phyloP scores from a whole-genome alignment of 2,329 filamentous ascomycete genomes.

The Septoria petroselini region DNA sequence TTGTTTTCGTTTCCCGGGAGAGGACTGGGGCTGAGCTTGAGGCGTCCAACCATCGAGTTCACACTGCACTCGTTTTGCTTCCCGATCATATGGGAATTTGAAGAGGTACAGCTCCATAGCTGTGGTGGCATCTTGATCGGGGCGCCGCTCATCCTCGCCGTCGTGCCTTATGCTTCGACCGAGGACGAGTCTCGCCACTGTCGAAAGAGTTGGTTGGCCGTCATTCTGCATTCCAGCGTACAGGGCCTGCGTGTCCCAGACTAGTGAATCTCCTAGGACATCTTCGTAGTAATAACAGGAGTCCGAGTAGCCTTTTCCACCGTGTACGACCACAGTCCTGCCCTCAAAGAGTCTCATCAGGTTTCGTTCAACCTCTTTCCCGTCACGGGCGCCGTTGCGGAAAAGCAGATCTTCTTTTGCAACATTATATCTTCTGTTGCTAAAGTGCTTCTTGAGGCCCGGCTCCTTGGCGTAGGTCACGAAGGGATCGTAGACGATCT shows the following conservation, averaged over 20 bases:
- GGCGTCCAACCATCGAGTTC: background rate
- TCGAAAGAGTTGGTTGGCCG: slow-evolving; percentile 2
- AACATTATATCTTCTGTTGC: slow-evolving; percentile 8
- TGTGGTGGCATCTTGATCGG: slow-evolving; percentile 14
- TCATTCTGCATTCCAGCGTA: slow-evolving; percentile 11
- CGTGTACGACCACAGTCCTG: slow-evolving; percentile 10
- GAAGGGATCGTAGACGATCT: slow-evolving; percentile 10
- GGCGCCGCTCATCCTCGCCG: slow-evolving; percentile 1
- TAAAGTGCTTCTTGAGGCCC: slow-evolving; percentile 7
- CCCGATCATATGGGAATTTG: slow-evolving; percentile 5
- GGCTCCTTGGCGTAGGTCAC: slow-evolving; percentile 14
- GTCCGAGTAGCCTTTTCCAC: background rate
- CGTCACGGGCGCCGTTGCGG: slow-evolving; percentile 7
- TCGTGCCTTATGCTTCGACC: slow-evolving; percentile 2
- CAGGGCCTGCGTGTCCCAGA: slow-evolving; percentile 11
- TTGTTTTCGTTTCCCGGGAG: background rate
- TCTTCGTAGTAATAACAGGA: slow-evolving; percentile 11
- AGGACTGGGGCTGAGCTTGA: background rate
- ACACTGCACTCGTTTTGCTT: background rate
- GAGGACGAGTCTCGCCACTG: slow-evolving; percentile 1
- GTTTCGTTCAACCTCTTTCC: slow-evolving; percentile 10
- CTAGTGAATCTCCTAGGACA: background rate
- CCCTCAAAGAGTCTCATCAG: slow-evolving; percentile 8
- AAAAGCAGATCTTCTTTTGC: slow-evolving; percentile 8
- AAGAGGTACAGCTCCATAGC: slow-evolving; percentile 16